These are phyloP conservation scores for Gyromitra esculenta DNA, from an alignment of 2,329 filamentous ascomycete genomes.

Conservation along the genomic window DNA sequence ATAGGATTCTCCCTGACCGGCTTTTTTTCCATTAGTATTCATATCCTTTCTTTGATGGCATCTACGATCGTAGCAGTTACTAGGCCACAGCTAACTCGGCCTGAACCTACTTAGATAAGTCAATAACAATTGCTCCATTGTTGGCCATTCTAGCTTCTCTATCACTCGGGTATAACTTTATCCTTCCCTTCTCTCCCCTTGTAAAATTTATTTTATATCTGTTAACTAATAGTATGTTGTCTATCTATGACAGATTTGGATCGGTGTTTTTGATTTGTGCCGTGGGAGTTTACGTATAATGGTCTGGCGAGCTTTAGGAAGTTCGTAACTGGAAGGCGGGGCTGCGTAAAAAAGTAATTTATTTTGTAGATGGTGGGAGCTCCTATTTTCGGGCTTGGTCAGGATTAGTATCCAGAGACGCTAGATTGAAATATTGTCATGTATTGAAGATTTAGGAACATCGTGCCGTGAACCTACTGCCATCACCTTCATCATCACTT, in stretches of 20 bases:
- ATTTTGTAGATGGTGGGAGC: background rate
- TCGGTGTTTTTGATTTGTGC: slow-evolving; percentile 99
- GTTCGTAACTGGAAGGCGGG: slow-evolving; percentile 3
- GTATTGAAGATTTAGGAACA: slow-evolving; percentile 22
- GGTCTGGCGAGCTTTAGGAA: background rate
- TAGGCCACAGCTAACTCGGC: slow-evolving; percentile 51
- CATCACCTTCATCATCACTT: background rate
- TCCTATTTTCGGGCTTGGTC: background rate
- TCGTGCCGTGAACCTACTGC: slow-evolving; percentile 60
- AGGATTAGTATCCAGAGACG: background rate
- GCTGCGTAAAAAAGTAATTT: background rate
- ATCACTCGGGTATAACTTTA: slow-evolving; percentile 79
- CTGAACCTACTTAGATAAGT: slow-evolving; percentile 55
- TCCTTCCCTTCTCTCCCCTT: background rate
- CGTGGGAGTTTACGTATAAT: slow-evolving; percentile 95
- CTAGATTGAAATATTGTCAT: slow-evolving; percentile 6
- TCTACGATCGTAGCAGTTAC: slow-evolving; percentile 35
- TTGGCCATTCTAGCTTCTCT: slow-evolving; percentile 87
- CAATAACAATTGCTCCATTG: slow-evolving; percentile 66
- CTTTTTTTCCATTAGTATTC: slow-evolving; percentile 84
- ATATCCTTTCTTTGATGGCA: slow-evolving; percentile 13
- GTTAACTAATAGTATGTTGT: slow-evolving; percentile 21
- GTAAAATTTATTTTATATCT: background rate
- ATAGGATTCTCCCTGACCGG: slow-evolving; percentile 73
- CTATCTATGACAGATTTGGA: slow-evolving; percentile 72